Evolutionary conservation across 1,284 basidiomycete genomes (phyloP), one percentile per base, ranked within the genome.

Genomic region (Sanghuangporus weigelae): DNA sequence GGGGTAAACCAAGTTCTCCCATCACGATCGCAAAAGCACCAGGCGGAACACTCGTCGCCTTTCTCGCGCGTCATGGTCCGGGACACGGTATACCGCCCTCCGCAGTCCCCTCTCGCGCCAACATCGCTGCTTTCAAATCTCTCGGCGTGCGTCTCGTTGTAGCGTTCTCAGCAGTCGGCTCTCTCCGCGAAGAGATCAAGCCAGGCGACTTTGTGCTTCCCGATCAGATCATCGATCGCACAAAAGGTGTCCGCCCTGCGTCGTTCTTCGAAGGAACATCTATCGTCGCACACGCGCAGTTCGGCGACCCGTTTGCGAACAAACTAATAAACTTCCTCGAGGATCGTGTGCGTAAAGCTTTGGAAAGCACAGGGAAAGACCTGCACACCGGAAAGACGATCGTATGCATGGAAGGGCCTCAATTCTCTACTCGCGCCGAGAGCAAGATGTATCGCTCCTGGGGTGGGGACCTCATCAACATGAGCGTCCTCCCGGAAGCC

Each of bases 381-480:
- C 74, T 96, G 60, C 93, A 96, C 74, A 86, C 83, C 19, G 87
- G 84, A 53, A 96, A 92, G 79, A 90, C 87, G 10, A 87, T 97
- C 61, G 89, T 99, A 49, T 96, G 94, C 74, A 99, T 99, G 95
- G 96, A 99, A 73, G 96, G 96, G 3, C 95, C 93, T 31, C 90
- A 94, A 77, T 96, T 92, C 76, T 92, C 93, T 60, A 99, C 96
- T 4, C 82, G 96, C 42, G 97, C 96, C 21, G 96, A 99, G 82
- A 95, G 92, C 71, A 72, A 86, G 70, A 96, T 98, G 95, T 98
- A 98, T 77, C 83, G 95, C 46, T 81, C 84, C 61, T 95, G 92
- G 89, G 96, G 95, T 12, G 96, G 89, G 6, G 95, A 97, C 75
- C 81, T 97, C 71, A 96, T 97, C 79, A 96, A 95, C 76, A 95